Base-by-base conservation (phyloP, 768 basidiomycete genomes). In the Suillus alpinus region DNA sequence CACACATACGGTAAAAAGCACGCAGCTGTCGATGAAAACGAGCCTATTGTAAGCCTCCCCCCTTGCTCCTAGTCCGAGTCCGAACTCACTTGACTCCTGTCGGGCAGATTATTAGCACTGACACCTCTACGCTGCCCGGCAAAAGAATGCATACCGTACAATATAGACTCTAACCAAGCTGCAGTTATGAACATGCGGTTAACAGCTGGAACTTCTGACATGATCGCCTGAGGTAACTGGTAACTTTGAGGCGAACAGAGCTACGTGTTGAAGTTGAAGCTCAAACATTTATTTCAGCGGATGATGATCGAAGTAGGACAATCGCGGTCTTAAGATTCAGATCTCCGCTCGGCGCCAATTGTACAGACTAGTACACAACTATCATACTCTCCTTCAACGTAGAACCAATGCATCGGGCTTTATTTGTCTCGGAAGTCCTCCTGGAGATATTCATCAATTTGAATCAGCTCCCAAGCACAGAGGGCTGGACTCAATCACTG, bases 351-450 rank as follows among this genome's bases (percentile, higher is more conserved):
- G n/a, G n/a, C n/a, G n/a, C n/a, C n/a, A n/a, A n/a, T 31, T 31
- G 31, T 6, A 31, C 10, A n/a, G n/a, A 44, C n/a, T 8, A n/a
- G 9, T 20, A n/a, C 12, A 43, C 26, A 16, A 47, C 26, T 23
- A 6, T 13, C 6, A 23, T 44, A 23, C 26, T 26, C 26, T 26
- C 26, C 26, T 29, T 29, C 26, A 1, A 26, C 26, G 14, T 44
- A 44, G 20, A 20, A 69, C 59, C 8, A 32, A 53, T 53, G 52
- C 52, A 53, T 37, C 52, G 36, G 20, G 52, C 52, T 26, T 20
- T 37, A 9, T 23, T 23, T 23, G 52, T 53, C 52, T 37, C 52
- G 1, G 52, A 53, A 53, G 14, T 53, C 4, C 34, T 53, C 20
- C 13, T 16, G 20, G 20, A 53, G 52, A 37, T 37, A 23, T 23